Base-by-base conservation (phyloP, 441 rosid species). In the Flueggea neowawraea region DNA sequence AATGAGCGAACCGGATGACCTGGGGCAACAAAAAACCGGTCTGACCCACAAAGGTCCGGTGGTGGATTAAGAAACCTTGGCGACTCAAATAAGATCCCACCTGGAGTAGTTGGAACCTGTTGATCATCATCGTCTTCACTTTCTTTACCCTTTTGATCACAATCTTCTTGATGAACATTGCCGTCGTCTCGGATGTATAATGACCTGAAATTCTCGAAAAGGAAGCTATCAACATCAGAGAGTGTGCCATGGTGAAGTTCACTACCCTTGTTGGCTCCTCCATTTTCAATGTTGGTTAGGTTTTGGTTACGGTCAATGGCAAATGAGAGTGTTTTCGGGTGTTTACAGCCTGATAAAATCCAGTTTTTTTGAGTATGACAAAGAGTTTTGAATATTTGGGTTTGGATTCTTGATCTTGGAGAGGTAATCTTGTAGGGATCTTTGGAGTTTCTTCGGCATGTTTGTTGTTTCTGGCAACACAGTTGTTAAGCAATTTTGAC, bases 201-300 rank as follows among this genome's bases (percentile, higher is more conserved):
- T 16, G 98, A 88, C 59, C 67, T 82, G 71, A 93, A 93, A 72
- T 93, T 93, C 75, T 93, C 95, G 11, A 73, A 78, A 31, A 90
- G 84, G 75, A 90, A 93, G 15, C 81, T 86, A 61, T 93, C 98
- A 5, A 90, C 66, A 50, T 93, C 98, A 0, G 84, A 76, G 51
- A 93, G 86, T 5, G 96, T 90, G 4, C 91, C 91, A 16, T 52
- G 59, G 9, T 14, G 6, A 14, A 10, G 5, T 7, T 53, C 65
- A 10, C 10, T 33, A 51, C 58, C 64, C 2, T 47, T 31, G 16
- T 58, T 22, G 28, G 28, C 28, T 22, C 28, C 58, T 2, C 12
- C 28, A 22, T 32, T 9, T 5, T 57, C 60, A 2, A 13, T 31
- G 50, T 28, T 49, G 45, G 45, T 1, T 6, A 43, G 45, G 45